Base-by-base conservation (phyloP, 345 rosid species). In the Melastoma malabathricum region DNA sequence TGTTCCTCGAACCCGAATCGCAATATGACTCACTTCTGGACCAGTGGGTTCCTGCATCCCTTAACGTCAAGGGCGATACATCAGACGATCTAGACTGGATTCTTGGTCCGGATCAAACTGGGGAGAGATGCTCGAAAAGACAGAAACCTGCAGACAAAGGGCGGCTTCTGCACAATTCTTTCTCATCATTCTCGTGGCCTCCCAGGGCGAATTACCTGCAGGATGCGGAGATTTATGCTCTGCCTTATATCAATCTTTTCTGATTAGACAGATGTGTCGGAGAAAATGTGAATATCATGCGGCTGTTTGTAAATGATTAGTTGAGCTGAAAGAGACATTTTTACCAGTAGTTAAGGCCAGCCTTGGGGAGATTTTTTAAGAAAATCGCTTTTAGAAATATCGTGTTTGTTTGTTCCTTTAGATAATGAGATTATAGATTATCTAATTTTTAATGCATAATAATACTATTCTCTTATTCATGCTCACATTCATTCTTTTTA, bases 181-280 rank as follows among this genome's bases (percentile, higher is more conserved):
- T 53, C 22, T 14, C 52, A 4, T 17, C 47, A 43, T 70, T 74
- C 43, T 6, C 6, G 1, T 45, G 39, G 50, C 49, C 45, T 66
- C 83, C 82, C 1, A 41, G 46, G 4, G 87, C 83, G 15, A 62
- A 47, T 23, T 48, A 34, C 72, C 12, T 82, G 65, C 44, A 65
- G 0, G 71, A 63, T 15, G 85, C 62, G 1, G 85, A 70, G 53
- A 45, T 84, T n/a, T 68, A 58, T 43, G 77, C 87, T 0, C 57
- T 90, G 57, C 94, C 98, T 0, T 86, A 67, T 16, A 55, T 90
- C 6, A 51, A 76, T 13, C 84, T 79, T 0, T 81, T 81, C 18
- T 90, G 44, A 59, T 15, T 29, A 38, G 7, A 6, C 18, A 3
- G 13, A 18, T 15, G 13, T 22, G 6, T 19, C 13, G 12, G 9